Base-by-base conservation (phyloP, 1,284 basidiomycete species). In the Hymenochaete sp. region DNA sequence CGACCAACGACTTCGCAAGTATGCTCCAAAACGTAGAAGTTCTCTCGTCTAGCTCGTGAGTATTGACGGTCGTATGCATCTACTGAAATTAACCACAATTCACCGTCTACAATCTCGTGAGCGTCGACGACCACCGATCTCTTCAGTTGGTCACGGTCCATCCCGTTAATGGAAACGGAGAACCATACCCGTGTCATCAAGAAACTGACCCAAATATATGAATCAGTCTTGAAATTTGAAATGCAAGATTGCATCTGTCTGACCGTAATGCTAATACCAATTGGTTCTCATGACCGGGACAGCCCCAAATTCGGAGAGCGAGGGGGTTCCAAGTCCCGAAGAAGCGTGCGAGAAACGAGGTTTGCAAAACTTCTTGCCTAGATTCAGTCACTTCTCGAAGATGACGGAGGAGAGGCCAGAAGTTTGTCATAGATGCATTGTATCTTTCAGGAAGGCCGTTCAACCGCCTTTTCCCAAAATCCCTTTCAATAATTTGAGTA, bases 1-100 rank as follows among this genome's bases (percentile, higher is more conserved):
- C 58, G 62, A 2, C 80, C 81, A 46, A 84, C 68, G 22, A 79
- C 75, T 57, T 86, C 82, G 54, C 82, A 83, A 0, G 82, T 86
- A 11, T 69, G 55, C 50, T 81, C 79, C 0, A 86, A 61, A 25
- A 82, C 72, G 53, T 77, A 74, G 51, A 73, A 68, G 2, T 55
- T 59, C 45, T 68, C 61, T 2, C 24, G 18, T 26, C 25, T 31
- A 31, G 44, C 14, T 27, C 9, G 28, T 14, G 7, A 35, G 45
- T 40, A 5, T 43, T 39, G 9, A 35, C 26, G 0, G 39, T 16
- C 18, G 29, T 62, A 22, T 33, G 27, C 61, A 19, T 48, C 55
- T 13, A 71, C 55, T 21, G 66, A 63, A 27, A 85, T 57, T 14
- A 57, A 62, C 81, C 82, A 85, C 18, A 85, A 64, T 44, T 82